Percentiles rank a stretch among this genome's conserved stretches.
phyloP scores from a whole-genome alignment of 129 eudicot genomes.

The Flaveria linearis region DNA sequence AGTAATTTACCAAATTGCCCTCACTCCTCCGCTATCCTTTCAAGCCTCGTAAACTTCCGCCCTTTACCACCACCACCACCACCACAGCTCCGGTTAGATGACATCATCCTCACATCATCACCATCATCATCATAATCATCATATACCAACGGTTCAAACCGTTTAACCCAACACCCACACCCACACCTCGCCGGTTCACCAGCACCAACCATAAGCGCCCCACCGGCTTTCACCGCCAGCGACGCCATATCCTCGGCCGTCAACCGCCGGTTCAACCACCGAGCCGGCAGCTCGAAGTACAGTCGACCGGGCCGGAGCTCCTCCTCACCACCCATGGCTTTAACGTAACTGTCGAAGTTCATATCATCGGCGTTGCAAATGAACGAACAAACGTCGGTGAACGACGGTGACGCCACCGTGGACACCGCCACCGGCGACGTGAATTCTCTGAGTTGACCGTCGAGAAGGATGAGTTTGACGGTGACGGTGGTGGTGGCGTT shows the following conservation, averaged over 20 bases:
- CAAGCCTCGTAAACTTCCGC: constrained; percentile 28
- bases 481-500: constrained; percentile 20
- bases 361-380: constrained; percentile 60
- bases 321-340: constrained; percentile 45
- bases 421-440: constrained; percentile 36
- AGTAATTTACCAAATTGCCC: not conserved
- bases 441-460: constrained; percentile 50
- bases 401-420: constrained; percentile 9
- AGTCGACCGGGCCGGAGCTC: constrained; percentile 48
- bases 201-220: constrained; percentile 22
- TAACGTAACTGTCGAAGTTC: constrained; percentile 43
- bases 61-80: constrained; percentile 24
- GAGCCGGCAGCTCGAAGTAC: constrained; percentile 50
- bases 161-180: constrained; percentile 38
- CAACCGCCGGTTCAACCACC: constrained; percentile 37
- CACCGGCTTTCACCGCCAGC: constrained; percentile 55
- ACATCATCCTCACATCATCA: not conserved
- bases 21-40: constrained; percentile 29
- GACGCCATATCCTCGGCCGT: constrained; percentile 55
- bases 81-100: constrained; percentile 14
- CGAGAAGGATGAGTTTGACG: constrained; percentile 41
- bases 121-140: constrained; percentile 16
- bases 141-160: constrained; percentile 35
- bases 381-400: constrained; percentile 23
- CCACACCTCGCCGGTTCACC: constrained; percentile 26